These are phyloP conservation scores for Neurospora sp. DNA, from an alignment of 495 filamentous ascomycete species.

Conservation along the genomic window DNA sequence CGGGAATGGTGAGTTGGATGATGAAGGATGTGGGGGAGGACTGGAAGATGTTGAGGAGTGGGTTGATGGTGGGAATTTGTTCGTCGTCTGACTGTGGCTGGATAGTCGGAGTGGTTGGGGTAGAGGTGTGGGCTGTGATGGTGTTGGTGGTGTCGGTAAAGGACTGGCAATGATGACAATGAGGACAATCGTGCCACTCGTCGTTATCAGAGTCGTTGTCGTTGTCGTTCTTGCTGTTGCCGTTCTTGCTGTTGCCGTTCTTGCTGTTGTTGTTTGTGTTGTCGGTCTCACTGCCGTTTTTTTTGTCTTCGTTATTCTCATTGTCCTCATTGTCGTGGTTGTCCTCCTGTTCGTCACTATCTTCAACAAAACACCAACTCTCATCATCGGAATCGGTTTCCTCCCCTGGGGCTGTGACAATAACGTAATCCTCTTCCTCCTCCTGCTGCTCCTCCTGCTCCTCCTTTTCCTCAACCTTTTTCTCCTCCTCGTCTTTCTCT, in stretches of 20 bases:
- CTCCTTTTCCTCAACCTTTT: not conserved
- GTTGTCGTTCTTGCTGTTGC: not conserved
- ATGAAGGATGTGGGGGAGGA: slow-evolving; percentile 46
- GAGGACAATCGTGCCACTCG: not conserved
- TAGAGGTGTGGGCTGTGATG: not conserved
- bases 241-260: too few species aligned
- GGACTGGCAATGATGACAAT: not conserved
- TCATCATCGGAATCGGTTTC: not conserved
- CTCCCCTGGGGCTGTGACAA: not conserved
- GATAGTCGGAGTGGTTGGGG: not conserved
- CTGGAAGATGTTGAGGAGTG: slow-evolving; percentile 64
- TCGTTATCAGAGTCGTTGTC: not conserved
- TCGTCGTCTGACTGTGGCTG: not conserved
- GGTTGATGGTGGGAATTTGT: slow-evolving; percentile 34
- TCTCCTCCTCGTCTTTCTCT: not conserved
- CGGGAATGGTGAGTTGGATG: slow-evolving; percentile 64
- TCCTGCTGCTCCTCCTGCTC: not conserved
- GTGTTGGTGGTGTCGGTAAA: not conserved
- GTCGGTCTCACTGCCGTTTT: not conserved
- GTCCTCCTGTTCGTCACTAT: not conserved
- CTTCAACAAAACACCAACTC: not conserved
- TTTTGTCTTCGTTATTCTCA: not conserved
- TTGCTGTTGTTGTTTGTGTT: too few species aligned
- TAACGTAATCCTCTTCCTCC: not conserved
- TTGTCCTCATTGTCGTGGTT: not conserved